phyloP scores from a whole-genome alignment of 139 green algal genomes.

The Nannochloris sp. region DNA sequence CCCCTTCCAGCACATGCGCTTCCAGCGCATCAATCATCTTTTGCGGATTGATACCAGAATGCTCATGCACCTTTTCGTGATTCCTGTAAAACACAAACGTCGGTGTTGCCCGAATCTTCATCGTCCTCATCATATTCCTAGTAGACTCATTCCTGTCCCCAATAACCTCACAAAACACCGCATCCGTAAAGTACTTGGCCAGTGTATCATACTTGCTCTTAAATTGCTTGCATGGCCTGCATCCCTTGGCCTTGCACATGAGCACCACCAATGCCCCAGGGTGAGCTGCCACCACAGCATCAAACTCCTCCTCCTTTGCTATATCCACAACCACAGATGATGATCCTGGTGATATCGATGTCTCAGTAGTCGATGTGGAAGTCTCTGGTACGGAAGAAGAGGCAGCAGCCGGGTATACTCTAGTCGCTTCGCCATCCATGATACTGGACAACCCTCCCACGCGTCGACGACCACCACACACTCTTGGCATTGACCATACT shows the following conservation, averaged over 20 bases:
- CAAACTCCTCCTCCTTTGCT: conserved; percentile 33
- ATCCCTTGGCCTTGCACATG: conserved; percentile 60
- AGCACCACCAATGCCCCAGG: conserved; percentile 45
- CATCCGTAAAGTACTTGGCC: conserved; percentile 28
- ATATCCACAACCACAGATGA: conserved; percentile 16
- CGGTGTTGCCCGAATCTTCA: conserved; percentile 44
- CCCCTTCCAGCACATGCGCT: background rate
- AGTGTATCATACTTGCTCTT: conserved; percentile 34
- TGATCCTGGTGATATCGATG: too few species aligned
- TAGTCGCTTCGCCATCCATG: too few species aligned
- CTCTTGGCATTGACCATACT: too few species aligned
- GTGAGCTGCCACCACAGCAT: conserved; percentile 31
- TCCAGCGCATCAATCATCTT: conserved; percentile 35
- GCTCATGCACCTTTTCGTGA: conserved; percentile 25
- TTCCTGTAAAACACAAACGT: conserved; percentile 57
- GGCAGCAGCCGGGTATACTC: too few species aligned
- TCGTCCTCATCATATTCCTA: conserved; percentile 48
- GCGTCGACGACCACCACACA: too few species aligned
- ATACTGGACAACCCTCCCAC: too few species aligned
- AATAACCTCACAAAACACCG: conserved; percentile 20
- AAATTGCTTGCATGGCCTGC: conserved; percentile 60
- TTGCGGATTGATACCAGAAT: conserved; percentile 43
- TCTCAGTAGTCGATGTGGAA: too few species aligned
- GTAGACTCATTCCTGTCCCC: conserved; percentile 27
- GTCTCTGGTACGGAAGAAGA: too few species aligned